A percentile compares a stretch with the other conserved stretches of the same genome.
These are phyloP conservation scores for Fusarium compactum DNA, from an alignment of 2,329 filamentous ascomycete genomes.

Conservation along the genomic window DNA sequence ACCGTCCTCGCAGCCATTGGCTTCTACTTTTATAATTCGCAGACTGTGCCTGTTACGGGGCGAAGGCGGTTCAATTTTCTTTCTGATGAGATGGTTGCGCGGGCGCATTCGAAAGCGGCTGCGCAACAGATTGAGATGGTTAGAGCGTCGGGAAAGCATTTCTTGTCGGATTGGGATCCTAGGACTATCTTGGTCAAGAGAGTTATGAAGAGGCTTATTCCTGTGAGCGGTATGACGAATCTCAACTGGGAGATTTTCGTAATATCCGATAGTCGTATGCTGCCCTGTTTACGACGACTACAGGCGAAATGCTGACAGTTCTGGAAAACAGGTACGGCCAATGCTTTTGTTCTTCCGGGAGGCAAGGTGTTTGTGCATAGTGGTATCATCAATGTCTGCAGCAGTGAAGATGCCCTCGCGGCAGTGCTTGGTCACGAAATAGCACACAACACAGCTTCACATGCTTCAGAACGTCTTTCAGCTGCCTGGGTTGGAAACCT, in stretches of 20 bases:
- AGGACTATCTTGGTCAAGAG: slow-evolving; percentile 68
- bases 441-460: slow-evolving; percentile 78
- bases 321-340: slow-evolving; percentile 61
- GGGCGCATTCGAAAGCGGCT: slow-evolving; percentile 48
- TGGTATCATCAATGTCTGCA: slow-evolving; percentile 76
- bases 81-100: slow-evolving; percentile 68
- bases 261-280: slow-evolving; percentile 71
- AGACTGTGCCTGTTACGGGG: slow-evolving; percentile 79
- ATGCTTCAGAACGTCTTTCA: slow-evolving; percentile 73
- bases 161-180: slow-evolving; percentile 71
- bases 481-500: slow-evolving; percentile 65
- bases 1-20: slow-evolving; percentile 59
- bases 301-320: slow-evolving; percentile 2
- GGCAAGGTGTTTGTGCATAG: slow-evolving; percentile 85
- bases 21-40: slow-evolving; percentile 77
- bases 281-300: background rate
- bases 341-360: slow-evolving; percentile 82
- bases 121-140: slow-evolving; percentile 64
- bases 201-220: slow-evolving; percentile 75
- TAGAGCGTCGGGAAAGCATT: slow-evolving; percentile 62
- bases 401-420: slow-evolving; percentile 76
- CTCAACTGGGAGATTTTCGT: slow-evolving; percentile 79
- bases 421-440: slow-evolving; percentile 85
- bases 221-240: slow-evolving; percentile 70
- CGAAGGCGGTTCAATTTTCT: slow-evolving; percentile 77